Evolutionary conservation across 768 basidiomycete genomes (phyloP).

Genomic region (Porpolomopsis calyptriformis): DNA sequence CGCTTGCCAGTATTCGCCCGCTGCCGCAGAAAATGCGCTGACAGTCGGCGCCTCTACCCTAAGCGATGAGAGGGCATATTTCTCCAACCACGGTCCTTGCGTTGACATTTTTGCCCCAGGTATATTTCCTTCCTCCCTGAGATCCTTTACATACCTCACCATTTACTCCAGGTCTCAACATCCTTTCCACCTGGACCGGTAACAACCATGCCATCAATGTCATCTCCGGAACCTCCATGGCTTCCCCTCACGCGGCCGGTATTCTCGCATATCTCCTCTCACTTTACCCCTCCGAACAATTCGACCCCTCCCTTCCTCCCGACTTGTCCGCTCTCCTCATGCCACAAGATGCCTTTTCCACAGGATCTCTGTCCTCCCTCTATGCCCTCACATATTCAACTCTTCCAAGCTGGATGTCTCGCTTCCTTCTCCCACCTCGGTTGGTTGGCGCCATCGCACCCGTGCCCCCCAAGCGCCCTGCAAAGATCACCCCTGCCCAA

Average conservation of each 20-base stretch:
- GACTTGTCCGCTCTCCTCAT: neutral
- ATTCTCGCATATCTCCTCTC: conserved; percentile 87
- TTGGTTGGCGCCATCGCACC: conserved; percentile 35
- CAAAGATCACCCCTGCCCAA: conserved; percentile 54
- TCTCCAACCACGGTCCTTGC: conserved; percentile 86
- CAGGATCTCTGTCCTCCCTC: conserved; percentile 20
- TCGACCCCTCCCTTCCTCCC: conserved; percentile 58
- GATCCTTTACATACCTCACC: neutral
- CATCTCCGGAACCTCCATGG: conserved; percentile 90
- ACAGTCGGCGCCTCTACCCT: conserved; percentile 91
- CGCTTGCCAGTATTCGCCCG: conserved; percentile 90
- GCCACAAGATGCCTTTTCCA: neutral
- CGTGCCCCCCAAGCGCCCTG: conserved; percentile 27
- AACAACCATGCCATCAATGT: conserved; percentile 51
- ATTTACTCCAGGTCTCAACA: conserved; percentile 54
- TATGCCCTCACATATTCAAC: conserved; percentile 45
- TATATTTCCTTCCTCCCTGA: conserved; percentile 14
- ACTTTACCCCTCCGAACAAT: conserved; percentile 61
- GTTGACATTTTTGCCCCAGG: conserved; percentile 92
- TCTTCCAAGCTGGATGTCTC: conserved; percentile 48
- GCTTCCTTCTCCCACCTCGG: conserved; percentile 42
- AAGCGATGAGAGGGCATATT: conserved; percentile 73
- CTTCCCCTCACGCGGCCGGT: conserved; percentile 86
- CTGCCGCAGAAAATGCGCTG: conserved; percentile 76
- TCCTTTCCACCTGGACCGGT: conserved; percentile 78